Conservation (phyloP, 2,329 filamentous ascomycete genomes). For the Aspergillus uvarum region DNA sequence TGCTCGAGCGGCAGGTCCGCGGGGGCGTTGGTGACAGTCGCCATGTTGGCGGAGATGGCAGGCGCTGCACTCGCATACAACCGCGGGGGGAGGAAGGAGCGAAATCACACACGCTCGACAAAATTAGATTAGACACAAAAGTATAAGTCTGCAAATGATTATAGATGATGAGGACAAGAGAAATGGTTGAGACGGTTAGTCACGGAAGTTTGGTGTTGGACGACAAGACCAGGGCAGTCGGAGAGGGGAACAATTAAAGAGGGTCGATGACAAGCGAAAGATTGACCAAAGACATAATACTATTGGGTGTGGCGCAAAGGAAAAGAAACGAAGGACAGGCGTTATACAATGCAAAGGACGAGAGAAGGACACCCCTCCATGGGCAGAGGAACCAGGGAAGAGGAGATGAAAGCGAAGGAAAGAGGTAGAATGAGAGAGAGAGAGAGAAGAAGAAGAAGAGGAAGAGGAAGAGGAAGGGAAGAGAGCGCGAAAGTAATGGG, state of each 20-base stretch:
- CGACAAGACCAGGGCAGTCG: constrained; percentile 5
- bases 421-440: constrained; percentile 7
- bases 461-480: constrained; percentile 4
- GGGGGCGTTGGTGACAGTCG: constrained; percentile 75
- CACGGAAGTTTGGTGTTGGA: constrained; percentile 2
- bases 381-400: constrained; percentile 3
- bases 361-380: constrained; percentile 24
- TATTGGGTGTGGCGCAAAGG: constrained; percentile 11
- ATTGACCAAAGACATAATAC: constrained; percentile 18
- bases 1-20: constrained; percentile 73
- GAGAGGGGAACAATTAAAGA: constrained; percentile 14
- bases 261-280: constrained; percentile 9
- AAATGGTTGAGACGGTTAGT: constrained; percentile 8
- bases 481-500: too few relatives aligned
- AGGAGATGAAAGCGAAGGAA: constrained; percentile 4
- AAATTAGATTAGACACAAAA: constrained; percentile 7
- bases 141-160: neutral
- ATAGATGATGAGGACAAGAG: neutral
- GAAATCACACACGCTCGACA: constrained; percentile 1
- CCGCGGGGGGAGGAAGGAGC: constrained; percentile 1
- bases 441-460: constrained; percentile 6
- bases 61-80: constrained; percentile 12
- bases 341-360: constrained; percentile 21
- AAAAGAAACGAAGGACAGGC: constrained; percentile 18
- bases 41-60: constrained; percentile 60